Base-by-base conservation (phyloP, 306 rosid genomes). In the Gleditsia sinensis region DNA sequence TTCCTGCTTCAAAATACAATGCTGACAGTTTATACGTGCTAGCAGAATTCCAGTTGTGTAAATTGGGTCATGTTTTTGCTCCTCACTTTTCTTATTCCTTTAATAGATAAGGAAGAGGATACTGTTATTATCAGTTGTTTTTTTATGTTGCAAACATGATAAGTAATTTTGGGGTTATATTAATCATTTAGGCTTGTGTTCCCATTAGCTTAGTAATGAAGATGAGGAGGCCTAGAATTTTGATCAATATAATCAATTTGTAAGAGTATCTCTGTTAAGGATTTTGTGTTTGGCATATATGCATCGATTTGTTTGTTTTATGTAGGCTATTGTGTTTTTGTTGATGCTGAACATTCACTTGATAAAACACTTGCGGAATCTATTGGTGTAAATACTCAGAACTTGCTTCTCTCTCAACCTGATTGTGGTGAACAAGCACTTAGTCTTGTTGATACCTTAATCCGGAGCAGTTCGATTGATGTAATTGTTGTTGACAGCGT, bases 361-460 rank as follows among this genome's bases (percentile, higher is more conserved):
- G 96, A 94, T 82, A 92, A 88, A 80, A 45, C 17, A 62, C 32
- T 62, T 8, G 50, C 68, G 9, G 49, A 37, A 19, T 81, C 91
- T 73, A 91, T 91, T 80, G 97, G 98, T 59, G 96, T 94, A 58
- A 83, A 94, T 65, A 86, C 92, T 3, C 54, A 80, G 68, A 86
- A 88, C 73, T 82, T 94, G 63, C 96, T 94, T 75, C 89, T 94
- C 36, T 94, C 98, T 2, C 97, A 91, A 84, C 98, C 96, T 43
- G 97, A 94, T 71, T 91, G 91, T 80, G 97, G 96, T n/a, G 96
- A 91, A 82, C 94, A 89, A 70, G 98, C 98, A 28, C 96, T 89
- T 39, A 89, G 97, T 70, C 96, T 94, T 30, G 98, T 89, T 32
- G 97, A 94, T 72, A 94, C 92, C 65, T 81, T 91, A 65, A 84